These are phyloP conservation scores for Pecoramyces ruminantium DNA, from an alignment of 192 early-diverging fungal genomes.

Conservation along the genomic window DNA sequence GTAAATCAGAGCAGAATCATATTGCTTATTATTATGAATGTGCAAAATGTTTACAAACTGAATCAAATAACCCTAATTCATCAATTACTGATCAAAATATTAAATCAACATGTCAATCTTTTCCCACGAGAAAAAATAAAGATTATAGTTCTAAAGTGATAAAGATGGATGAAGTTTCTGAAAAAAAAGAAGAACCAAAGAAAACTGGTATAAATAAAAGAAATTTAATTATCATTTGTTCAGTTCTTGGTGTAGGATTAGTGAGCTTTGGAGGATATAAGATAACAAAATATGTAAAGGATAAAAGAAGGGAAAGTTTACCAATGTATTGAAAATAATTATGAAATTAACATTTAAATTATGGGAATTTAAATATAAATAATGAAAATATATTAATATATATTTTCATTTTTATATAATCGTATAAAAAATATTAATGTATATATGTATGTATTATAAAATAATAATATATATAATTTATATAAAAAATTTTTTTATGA, in stretches of 20 bases:
- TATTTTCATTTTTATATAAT: too few species aligned
- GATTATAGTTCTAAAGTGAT: neutral
- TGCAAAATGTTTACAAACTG: neutral
- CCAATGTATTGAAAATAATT: neutral
- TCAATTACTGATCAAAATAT: neutral
- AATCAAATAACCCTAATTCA: neutral
- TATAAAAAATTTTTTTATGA: too few species aligned
- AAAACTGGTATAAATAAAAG: neutral
- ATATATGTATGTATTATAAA: too few species aligned
- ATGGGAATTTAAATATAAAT: too few species aligned
- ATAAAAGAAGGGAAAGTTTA: neutral
- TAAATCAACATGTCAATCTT: neutral
- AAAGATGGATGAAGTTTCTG: neutral
- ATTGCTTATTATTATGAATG: neutral
- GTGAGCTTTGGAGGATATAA: neutral
- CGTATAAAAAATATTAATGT: too few species aligned
- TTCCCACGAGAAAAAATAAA: neutral
- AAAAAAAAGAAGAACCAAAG: neutral
- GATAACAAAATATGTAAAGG: neutral
- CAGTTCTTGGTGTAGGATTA: neutral
- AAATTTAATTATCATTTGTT: neutral
- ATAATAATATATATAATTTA: too few species aligned
- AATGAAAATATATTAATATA: too few species aligned
- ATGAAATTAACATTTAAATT: too few species aligned
- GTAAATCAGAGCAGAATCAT: neutral